These are phyloP conservation scores for Noccaea bulbosa DNA, from an alignment of 345 rosid genomes.

Conservation along the genomic window DNA sequence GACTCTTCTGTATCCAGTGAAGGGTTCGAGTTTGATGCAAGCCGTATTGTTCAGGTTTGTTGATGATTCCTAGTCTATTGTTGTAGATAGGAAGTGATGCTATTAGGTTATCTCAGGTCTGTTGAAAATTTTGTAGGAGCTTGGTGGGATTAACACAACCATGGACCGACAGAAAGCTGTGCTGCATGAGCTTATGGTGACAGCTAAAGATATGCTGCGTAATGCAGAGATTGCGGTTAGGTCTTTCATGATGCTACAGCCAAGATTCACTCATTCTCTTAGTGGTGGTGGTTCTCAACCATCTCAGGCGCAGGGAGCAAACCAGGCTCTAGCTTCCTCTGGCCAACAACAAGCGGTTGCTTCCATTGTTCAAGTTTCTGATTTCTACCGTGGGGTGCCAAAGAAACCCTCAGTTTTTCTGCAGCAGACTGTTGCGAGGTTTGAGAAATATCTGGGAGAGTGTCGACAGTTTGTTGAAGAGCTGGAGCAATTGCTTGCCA, in stretches of 20 bases:
- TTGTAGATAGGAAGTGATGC: neutral
- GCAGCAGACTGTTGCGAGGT: conserved; percentile 79
- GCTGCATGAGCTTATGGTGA: conserved; percentile 77
- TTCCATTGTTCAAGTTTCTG: conserved; percentile 62
- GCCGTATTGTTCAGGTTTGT: conserved; percentile 83
- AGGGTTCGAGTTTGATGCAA: conserved; percentile 89
- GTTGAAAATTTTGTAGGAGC: conserved; percentile 56
- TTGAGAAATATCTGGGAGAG: conserved; percentile 81
- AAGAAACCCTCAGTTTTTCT: conserved; percentile 88
- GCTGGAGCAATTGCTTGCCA: conserved; percentile 81
- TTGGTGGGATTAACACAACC: conserved; percentile 82
- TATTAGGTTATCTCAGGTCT: neutral
- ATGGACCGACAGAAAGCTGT: conserved; percentile 85
- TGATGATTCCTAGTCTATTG: neutral
- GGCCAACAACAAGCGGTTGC: conserved; percentile 67
- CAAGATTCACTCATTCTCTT: conserved; percentile 68
- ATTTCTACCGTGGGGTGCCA: conserved; percentile 88
- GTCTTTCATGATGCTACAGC: conserved; percentile 80
- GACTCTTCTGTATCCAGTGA: conserved; percentile 90
- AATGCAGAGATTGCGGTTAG: conserved; percentile 88
- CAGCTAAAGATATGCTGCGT: conserved; percentile 79
- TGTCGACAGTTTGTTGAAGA: conserved; percentile 94
- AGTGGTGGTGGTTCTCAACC: conserved; percentile 64
- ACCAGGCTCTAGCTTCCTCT: conserved; percentile 53
- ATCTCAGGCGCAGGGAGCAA: conserved; percentile 67